Conservation (phyloP, 1,139 yeast species). For the Candida glucosophila region DNA sequence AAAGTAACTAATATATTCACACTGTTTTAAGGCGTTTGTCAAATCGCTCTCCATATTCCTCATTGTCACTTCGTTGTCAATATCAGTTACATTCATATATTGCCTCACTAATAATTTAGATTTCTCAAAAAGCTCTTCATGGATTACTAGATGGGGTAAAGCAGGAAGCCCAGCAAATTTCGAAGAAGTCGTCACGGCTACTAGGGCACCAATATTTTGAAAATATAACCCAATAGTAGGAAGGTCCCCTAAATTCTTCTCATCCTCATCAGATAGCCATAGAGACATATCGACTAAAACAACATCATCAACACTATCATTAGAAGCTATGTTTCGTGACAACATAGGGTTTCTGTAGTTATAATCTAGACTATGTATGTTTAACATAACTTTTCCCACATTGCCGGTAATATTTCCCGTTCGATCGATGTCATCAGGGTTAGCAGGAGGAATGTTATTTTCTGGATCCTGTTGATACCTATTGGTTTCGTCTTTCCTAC, state of each 20-base stretch:
- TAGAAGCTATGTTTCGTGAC: constrained; percentile 8
- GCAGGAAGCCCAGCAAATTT: constrained; percentile 61
- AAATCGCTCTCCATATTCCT: constrained; percentile 33
- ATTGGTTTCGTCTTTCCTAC: constrained; percentile 12
- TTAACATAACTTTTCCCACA: constrained; percentile 19
- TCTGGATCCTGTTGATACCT: constrained; percentile 18
- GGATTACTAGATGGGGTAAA: constrained; percentile 48
- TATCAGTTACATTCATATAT: constrained; percentile 31
- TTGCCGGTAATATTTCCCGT: constrained; percentile 23
- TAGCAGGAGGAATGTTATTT: constrained; percentile 5
- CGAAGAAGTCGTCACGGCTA: constrained; percentile 58
- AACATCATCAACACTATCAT: constrained; percentile 20
- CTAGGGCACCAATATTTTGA: constrained; percentile 58
- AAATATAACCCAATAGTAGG: constrained; percentile 62
- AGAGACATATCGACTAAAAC: constrained; percentile 19
- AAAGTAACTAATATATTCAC: constrained; percentile 66
- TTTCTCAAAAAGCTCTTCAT: constrained; percentile 32
- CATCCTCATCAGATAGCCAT: constrained; percentile 29
- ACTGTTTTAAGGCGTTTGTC: constrained; percentile 34
- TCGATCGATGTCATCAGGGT: constrained; percentile 5
- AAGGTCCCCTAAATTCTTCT: constrained; percentile 36
- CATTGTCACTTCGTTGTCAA: constrained; percentile 23
- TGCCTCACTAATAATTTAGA: constrained; percentile 30
- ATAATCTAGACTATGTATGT: constrained; percentile 16
- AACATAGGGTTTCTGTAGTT: constrained; percentile 14